Evolutionary conservation across 1,284 basidiomycete species (phyloP).

Genomic region (Ceratobasidium sp.): DNA sequence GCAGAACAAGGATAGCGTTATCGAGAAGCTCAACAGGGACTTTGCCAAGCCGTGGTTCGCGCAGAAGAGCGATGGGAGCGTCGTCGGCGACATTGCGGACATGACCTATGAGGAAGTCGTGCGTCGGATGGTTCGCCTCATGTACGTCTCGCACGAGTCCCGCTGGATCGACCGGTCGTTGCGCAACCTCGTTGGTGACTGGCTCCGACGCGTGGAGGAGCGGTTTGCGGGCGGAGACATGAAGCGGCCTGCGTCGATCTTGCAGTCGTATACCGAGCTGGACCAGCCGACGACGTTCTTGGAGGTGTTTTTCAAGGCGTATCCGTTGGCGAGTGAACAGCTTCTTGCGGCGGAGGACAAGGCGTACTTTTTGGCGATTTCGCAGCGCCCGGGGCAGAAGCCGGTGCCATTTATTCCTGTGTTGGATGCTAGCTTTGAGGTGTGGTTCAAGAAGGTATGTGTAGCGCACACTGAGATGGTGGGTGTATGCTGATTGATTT

Average conservation of each 20-base stretch:
- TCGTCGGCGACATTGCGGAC: slow-evolving; percentile 89
- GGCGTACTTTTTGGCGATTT: slow-evolving; percentile 94
- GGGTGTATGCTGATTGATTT: slow-evolving; percentile 15
- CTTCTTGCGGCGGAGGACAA: slow-evolving; percentile 96
- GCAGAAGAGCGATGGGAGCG: slow-evolving; percentile 89
- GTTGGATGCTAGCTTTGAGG: slow-evolving; percentile 91
- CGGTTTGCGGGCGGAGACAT: slow-evolving; percentile 95
- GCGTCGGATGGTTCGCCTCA: slow-evolving; percentile 89
- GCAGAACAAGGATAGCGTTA: slow-evolving; percentile 90
- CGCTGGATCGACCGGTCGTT: slow-evolving; percentile 97
- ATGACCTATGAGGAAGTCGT: slow-evolving; percentile 99
- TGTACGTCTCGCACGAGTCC: slow-evolving; percentile 92
- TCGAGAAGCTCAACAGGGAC: slow-evolving; percentile 92
- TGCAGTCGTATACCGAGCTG: slow-evolving; percentile 91
- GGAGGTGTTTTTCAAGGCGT: slow-evolving; percentile 86
- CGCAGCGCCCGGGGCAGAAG: slow-evolving; percentile 96
- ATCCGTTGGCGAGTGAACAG: slow-evolving; percentile 85
- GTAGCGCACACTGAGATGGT: neutral
- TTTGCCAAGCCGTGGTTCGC: slow-evolving; percentile 98
- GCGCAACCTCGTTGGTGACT: slow-evolving; percentile 96
- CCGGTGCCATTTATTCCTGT: slow-evolving; percentile 99
- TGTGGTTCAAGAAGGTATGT: slow-evolving; percentile 97
- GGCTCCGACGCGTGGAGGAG: slow-evolving; percentile 96
- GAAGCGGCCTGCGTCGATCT: slow-evolving; percentile 80
- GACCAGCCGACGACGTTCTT: slow-evolving; percentile 87